Conservation (phyloP, 139 green algal genomes). For the Chlorella sp. region DNA sequence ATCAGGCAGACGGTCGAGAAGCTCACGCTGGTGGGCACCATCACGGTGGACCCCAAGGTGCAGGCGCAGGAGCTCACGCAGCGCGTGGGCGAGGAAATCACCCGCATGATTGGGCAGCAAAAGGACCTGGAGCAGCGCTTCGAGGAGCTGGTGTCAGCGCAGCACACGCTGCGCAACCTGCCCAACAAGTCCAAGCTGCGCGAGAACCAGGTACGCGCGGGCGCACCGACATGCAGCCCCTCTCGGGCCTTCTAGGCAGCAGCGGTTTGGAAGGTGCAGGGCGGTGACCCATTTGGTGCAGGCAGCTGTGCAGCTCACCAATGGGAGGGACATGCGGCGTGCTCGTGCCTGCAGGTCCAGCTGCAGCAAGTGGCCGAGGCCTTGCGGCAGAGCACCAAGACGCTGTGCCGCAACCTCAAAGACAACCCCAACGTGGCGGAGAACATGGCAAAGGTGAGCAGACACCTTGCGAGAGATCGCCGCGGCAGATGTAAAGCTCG, state of each 20-base stretch:
- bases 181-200: conserved; percentile 65
- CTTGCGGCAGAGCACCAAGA: conserved; percentile 59
- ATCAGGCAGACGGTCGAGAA: conserved; percentile 50
- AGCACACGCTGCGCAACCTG: conserved; percentile 47
- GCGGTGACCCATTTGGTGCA: background rate
- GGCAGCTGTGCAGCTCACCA: background rate
- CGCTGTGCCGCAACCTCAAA: conserved; percentile 73
- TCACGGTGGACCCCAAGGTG: conserved; percentile 55
- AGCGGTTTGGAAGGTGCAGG: too few species aligned
- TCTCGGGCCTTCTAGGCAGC: too few species aligned
- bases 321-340: background rate
- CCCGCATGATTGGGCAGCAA: conserved; percentile 62
- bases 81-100: conserved; percentile 71
- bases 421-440: conserved; percentile 77
- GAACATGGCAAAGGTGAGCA: conserved; percentile 73
- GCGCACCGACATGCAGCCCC: too few species aligned
- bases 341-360: conserved; percentile 32
- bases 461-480: too few species aligned
- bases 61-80: conserved; percentile 63
- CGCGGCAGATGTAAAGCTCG: too few species aligned
- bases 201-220: conserved; percentile 47
- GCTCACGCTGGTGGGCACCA: conserved; percentile 47
- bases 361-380: conserved; percentile 57
- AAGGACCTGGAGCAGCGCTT: conserved; percentile 64
- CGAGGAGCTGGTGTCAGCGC: conserved; percentile 51